Evolutionary conservation across 2,329 filamentous ascomycete genomes (phyloP), one percentile per base, ranked within the genome.

Genomic region (Ophiostoma angusticollis): DNA sequence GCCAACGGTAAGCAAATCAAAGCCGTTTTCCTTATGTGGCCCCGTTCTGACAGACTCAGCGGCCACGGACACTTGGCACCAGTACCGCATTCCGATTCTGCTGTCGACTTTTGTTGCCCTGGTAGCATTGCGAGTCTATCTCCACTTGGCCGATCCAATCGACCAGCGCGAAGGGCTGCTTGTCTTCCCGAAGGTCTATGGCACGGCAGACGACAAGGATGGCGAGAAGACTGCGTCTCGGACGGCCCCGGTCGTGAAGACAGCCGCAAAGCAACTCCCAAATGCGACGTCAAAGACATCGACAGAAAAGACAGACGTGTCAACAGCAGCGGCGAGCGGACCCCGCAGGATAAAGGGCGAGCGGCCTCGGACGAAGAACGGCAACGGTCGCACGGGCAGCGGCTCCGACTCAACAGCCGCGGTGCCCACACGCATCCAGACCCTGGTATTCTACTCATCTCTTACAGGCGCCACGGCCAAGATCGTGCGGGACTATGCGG

Each of bases 401-500:
- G n/a, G n/a, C n/a, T n/a, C n/a, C n/a, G n/a, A n/a, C n/a, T n/a
- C 53, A 45, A 43, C 41, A 35, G 29, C 47, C 50, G 37, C 40
- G 44, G 31, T 16, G 39, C 31, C 53, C 41, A 35, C 46, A 45
- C 42, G 67, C 35, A 68, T 86, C 39, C 81, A 89, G 54, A 72
- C 82, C 3, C 59, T 93, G 13, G 61, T 95, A 23, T 96, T 95
- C 63, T 96, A 82, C 63, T 89, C 85, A 2, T 93, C 87, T 1
- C 66, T 96, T 41, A 93, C 84, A 3, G 84, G 80, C 3, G 83
- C 76, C 23, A 95, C 87, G 1, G 79, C 89, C 54, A 78, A 74
- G 51, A 74, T 78, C 42, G 81, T 82, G 2, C 69, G 74, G 18
- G 63, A 68, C 2, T 74, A 91, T 35, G 60, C 67, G n/a, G 63